Evolutionary conservation across 768 basidiomycete genomes (phyloP), one percentile per base, ranked within the genome.

Genomic region (Kwoniella sp.): DNA sequence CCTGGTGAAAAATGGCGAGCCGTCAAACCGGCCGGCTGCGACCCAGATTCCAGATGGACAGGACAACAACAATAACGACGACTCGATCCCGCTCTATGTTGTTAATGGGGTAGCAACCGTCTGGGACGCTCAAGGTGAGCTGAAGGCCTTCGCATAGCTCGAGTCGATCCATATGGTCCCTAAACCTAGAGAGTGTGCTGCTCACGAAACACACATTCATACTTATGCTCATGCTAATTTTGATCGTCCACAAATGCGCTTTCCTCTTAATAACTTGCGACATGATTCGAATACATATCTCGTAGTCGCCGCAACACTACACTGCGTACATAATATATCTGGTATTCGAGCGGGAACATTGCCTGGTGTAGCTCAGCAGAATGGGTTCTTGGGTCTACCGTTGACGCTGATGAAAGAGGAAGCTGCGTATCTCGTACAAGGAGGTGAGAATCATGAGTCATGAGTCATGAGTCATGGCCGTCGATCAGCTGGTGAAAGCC

Each of bases 321-420:
- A 96, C 37, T 86, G 89, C 29, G 81, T 87, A 69, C 88, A 96
- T 79, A 87, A 83, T 60, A 85, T 98, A 51, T 92, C 90, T 72
- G 93, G 95, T 36, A 83, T 92, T 48, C 81, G 97, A 48, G 85
- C 87, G 0, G 96, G 96, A 0, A 98, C 96, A 0, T 85, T 99
- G 15, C 94, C 96, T 1, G 92, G 93, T 76, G 84, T 98, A 0
- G 88, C 92, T 1, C 94, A 97, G 72, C 96, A 99, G 80, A 99
- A 99, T 82, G 86, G 90, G 1, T 99, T 99, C 77, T 83, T 99
- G 33, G 96, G 96, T 7, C 81, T 92, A n/a, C 96, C 96, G 0
- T 83, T 96, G 6, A 82, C 90, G 8, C 82, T 98, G 1, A 86
- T 91, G 80, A 91, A 92, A 0, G 96, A 99, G 79, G 96, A 98